Evolutionary conservation across 345 rosid genomes (phyloP).

Genomic region (Rubroshorea leprosula): DNA sequence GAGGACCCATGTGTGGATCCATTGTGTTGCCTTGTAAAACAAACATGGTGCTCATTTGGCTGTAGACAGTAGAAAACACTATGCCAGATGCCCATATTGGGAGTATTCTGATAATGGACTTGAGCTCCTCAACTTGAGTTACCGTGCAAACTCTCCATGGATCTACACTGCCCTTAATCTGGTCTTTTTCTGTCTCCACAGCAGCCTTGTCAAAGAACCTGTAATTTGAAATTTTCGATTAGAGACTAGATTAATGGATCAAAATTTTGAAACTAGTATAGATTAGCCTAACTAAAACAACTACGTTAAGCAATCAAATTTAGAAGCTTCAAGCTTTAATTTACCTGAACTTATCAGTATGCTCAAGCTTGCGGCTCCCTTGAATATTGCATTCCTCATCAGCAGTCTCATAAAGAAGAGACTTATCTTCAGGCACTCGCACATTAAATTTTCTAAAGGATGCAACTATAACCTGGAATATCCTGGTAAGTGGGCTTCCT

Average conservation of each 20-base stretch:
- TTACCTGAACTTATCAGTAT: conserved; percentile 13
- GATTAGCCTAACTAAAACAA: too few relatives aligned
- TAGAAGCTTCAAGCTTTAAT: background rate
- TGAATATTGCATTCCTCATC: conserved; percentile 14
- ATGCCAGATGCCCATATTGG: conserved; percentile 90
- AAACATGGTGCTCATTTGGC: conserved; percentile 85
- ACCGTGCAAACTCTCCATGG: conserved; percentile 80
- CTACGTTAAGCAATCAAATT: background rate
- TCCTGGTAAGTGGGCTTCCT: conserved; percentile 24
- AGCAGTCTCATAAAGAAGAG: conserved; percentile 14
- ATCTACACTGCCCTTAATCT: conserved; percentile 32
- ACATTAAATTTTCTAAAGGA: conserved; percentile 14
- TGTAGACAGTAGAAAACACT: conserved; percentile 62
- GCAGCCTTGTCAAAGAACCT: conserved; percentile 94
- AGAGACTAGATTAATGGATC: too few relatives aligned
- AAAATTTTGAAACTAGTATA: too few relatives aligned
- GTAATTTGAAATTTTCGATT: conserved; percentile 2
- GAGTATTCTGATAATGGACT: conserved; percentile 59
- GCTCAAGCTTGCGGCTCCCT: conserved; percentile 23
- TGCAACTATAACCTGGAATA: conserved; percentile 22
- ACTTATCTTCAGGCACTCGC: conserved; percentile 12
- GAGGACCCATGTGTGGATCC: conserved; percentile 77
- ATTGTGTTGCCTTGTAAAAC: conserved; percentile 82
- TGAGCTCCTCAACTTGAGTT: conserved; percentile 89
- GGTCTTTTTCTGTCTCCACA: conserved; percentile 45